Base-by-base conservation (phyloP, 768 basidiomycete genomes). In the Leucocoprinus leucothites region DNA sequence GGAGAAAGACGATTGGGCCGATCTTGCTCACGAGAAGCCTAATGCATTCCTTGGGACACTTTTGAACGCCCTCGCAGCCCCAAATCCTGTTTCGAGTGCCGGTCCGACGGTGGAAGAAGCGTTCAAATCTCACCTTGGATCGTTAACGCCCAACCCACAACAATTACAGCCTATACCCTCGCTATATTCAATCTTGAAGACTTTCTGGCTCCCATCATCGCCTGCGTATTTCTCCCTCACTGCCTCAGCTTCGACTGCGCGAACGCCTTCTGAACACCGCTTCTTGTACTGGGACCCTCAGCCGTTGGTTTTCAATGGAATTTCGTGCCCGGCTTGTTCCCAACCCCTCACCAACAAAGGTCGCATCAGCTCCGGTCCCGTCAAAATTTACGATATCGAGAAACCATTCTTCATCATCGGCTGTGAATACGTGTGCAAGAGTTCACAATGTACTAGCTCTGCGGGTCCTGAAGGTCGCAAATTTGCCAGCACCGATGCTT, bases 201-300 rank as follows among this genome's bases (percentile, higher is more conserved):
- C 90, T 0, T 91, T 92, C 60, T 91, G 90, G 90, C 74, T 92
- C 13, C 89, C 89, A 0, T 84, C 83, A 0, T 89, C 88, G 0
- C 89, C 90, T 0, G 76, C 84, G 0, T 91, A 89, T 63, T 88
- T 90, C 60, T 82, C 84, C 0, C 74, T 90, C 36, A 90, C 89
- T 9, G 86, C 87, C 22, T 89, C 87, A 1, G 79, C 86, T 0
- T 82, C 83, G 9, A 81, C 78, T 6, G 75, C 85, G 9, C 83
- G 87, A 36, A 86, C 82, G 0, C 83, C 86, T 1, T 84, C 86
- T 5, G 84, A 89, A 51, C 85, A 91, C 59, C 82, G 81, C 3
- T 92, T 92, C 69, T 71, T 92, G n/a, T 92, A 89, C 61, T 92
- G 90, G 90, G 90, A 92, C 58, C 90, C 90, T 0, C 84, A 85